Conservation (phyloP, 2,329 filamentous ascomycete species). For the Ophioceras dolichostomum region DNA sequence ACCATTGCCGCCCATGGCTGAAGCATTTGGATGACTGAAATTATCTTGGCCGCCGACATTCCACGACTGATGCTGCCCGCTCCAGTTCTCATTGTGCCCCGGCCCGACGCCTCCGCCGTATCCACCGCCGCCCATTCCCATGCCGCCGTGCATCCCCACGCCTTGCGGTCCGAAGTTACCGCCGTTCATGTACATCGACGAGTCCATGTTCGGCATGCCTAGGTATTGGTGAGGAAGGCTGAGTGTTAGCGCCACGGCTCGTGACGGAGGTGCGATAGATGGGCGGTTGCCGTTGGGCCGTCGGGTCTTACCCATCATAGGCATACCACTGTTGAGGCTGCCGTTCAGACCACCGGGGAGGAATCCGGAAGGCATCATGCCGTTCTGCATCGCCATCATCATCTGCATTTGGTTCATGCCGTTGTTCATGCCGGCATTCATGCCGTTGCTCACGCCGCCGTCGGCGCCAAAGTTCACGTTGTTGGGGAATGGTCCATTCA, state of each 20-base stretch:
- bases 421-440: slow-evolving; percentile 47
- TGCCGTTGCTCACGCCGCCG: too few relatives aligned
- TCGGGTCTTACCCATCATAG: slow-evolving; percentile 72
- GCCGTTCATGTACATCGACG: slow-evolving; percentile 69
- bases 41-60: slow-evolving; percentile 71
- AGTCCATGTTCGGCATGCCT: slow-evolving; percentile 80
- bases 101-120: slow-evolving; percentile 29
- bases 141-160: slow-evolving; percentile 61
- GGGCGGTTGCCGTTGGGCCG: too few relatives aligned
- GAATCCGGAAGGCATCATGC: slow-evolving; percentile 44
- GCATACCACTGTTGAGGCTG: slow-evolving; percentile 41
- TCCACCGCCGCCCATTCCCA: slow-evolving; percentile 53
- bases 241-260: not conserved
- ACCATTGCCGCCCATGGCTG: slow-evolving; percentile 68
- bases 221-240: slow-evolving; percentile 3
- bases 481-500: slow-evolving; percentile 32
- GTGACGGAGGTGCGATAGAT: slow-evolving; percentile 1
- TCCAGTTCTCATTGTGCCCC: slow-evolving; percentile 61
- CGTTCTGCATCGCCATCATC: slow-evolving; percentile 68
- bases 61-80: slow-evolving; percentile 65
- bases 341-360: too few relatives aligned
- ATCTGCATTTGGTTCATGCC: slow-evolving; percentile 70
- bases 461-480: too few relatives aligned
- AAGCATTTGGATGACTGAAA: slow-evolving; percentile 77
- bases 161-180: slow-evolving; percentile 55